A percentile compares a stretch with the other conserved stretches of the same genome.
phyloP scores from a whole-genome alignment of 768 basidiomycete species.

The Mycena vulgaris region DNA sequence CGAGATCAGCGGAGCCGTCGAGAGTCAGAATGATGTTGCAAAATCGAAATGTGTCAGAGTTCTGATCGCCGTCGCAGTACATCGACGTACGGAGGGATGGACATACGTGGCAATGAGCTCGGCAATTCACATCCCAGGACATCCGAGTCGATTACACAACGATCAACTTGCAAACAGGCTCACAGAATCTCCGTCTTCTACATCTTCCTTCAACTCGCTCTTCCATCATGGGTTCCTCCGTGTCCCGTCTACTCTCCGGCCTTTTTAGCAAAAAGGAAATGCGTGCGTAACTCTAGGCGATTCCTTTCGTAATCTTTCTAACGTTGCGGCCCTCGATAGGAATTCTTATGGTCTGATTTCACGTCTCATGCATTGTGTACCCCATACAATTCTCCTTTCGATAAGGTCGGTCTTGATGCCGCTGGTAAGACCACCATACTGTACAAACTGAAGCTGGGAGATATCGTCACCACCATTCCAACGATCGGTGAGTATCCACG shows the following conservation, averaged over 20 bases:
- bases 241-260: slow-evolving; percentile 82
- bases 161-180: too few relatives aligned
- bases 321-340: slow-evolving; percentile 67
- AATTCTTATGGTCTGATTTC: slow-evolving; percentile 74
- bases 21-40: slow-evolving; percentile 14
- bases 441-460: slow-evolving; percentile 99
- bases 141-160: too few relatives aligned
- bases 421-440: slow-evolving; percentile 99
- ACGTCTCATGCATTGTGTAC: too few relatives aligned
- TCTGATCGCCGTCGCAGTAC: slow-evolving; percentile 4
- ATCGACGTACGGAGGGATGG: background rate
- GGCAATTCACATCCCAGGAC: too few relatives aligned
- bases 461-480: slow-evolving; percentile 99
- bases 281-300: slow-evolving; percentile 76
- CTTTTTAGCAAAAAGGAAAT: slow-evolving; percentile 99
- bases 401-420: slow-evolving; percentile 74
- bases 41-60: background rate
- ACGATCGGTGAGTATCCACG: slow-evolving; percentile 87
- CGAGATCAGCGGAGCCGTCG: slow-evolving; percentile 15
- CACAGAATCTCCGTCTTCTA: slow-evolving; percentile 1
- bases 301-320: slow-evolving; percentile 48
- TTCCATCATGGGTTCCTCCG: slow-evolving; percentile 79
- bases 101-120: slow-evolving; percentile 5
- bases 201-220: slow-evolving; percentile 36
- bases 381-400: too few relatives aligned